Evolutionary conservation across 176 grass and related monocot genomes (phyloP), one percentile per base, ranked within the genome.

Genomic region (Poa annua): DNA sequence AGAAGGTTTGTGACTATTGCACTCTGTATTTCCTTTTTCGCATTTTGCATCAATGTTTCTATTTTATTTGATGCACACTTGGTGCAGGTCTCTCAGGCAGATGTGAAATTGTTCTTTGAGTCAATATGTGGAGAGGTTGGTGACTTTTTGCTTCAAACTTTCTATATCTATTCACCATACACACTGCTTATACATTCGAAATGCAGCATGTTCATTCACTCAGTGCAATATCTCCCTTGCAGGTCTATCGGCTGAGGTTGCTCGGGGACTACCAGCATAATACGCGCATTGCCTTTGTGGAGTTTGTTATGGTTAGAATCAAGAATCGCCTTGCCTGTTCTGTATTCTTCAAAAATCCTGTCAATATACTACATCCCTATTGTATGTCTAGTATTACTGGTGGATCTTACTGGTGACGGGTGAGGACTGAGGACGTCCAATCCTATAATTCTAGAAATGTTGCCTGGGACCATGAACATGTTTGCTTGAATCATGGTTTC

Each of bases 201-300:
- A 77, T 83, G 82, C 61, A 87, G 35, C 6, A 44, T 77, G 17
- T 49, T 74, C n/a, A 87, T 84, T 47, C 7, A 13, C 6, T 84
- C 16, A 65, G 80, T 45, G 36, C 52, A 65, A 70, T 79, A 59
- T 26, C n/a, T 76, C 52, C 69, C 39, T 80, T 84, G 66, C 85
- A 99, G 97, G 97, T 99, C 29, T 94, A 82, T 71, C 89, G 97
- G 76, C 76, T 99, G 80, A 96, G 97, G 79, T 89, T 99, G 86
- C 97, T 99, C 76, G 97, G 97, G n/a, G 97, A 99, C 55, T 96
- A 90, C 72, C 93, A 99, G 77, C 97, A 96, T 88, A 94, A 93
- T 70, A 99, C 97, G 41, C 80, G 93, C 78, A 99, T 99, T 41
- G 91, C 97, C 53, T 99, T 99, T 96, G 93, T 99, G 53, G 97